Conservation (phyloP, 2,329 filamentous ascomycete genomes). For the Plenodomus lindquistii region DNA sequence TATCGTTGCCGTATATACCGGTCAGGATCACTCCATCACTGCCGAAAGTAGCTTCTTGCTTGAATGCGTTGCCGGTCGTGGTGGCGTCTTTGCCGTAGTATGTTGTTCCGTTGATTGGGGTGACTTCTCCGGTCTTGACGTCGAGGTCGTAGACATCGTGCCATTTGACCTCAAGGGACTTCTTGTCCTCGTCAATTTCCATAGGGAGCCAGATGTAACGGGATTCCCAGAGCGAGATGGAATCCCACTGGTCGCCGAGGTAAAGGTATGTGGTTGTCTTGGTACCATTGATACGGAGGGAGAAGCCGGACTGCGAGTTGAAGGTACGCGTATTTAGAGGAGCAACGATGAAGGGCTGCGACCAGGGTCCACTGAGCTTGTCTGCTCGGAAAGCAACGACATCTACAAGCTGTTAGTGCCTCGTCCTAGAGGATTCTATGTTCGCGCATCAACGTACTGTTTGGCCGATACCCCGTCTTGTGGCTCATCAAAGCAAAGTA, state of each 20-base stretch:
- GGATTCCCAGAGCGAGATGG: slow-evolving; percentile 60
- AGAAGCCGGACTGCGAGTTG: slow-evolving; percentile 59
- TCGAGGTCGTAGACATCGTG: slow-evolving; percentile 61
- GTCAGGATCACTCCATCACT: slow-evolving; percentile 54
- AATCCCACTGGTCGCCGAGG: slow-evolving; percentile 59
- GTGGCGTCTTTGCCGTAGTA: slow-evolving; percentile 54
- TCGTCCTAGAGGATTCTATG: neutral
- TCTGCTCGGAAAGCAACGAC: slow-evolving; percentile 61
- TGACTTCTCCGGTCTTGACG: slow-evolving; percentile 56
- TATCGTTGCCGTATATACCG: slow-evolving; percentile 60
- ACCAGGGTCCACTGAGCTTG: slow-evolving; percentile 56
- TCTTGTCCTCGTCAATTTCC: slow-evolving; percentile 56
- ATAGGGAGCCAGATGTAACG: slow-evolving; percentile 63
- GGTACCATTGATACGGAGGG: slow-evolving; percentile 53
- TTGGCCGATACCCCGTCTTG: slow-evolving; percentile 66
- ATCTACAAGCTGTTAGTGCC: slow-evolving; percentile 42
- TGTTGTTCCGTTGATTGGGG: slow-evolving; percentile 51
- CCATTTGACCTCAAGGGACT: slow-evolving; percentile 56
- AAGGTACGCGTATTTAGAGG: slow-evolving; percentile 57
- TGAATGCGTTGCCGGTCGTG: slow-evolving; percentile 54
- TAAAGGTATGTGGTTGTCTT: slow-evolving; percentile 58
- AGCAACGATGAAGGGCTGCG: slow-evolving; percentile 58
- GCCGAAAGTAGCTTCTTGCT: slow-evolving; percentile 61
- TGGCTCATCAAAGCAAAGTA: slow-evolving; percentile 66
- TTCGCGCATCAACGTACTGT: slow-evolving; percentile 42